Percentiles rank a stretch among this genome's conserved stretches.
Evolutionary conservation across 169 alveolate genomes (phyloP).

Genomic region (Plasmodium knowlesi): DNA sequence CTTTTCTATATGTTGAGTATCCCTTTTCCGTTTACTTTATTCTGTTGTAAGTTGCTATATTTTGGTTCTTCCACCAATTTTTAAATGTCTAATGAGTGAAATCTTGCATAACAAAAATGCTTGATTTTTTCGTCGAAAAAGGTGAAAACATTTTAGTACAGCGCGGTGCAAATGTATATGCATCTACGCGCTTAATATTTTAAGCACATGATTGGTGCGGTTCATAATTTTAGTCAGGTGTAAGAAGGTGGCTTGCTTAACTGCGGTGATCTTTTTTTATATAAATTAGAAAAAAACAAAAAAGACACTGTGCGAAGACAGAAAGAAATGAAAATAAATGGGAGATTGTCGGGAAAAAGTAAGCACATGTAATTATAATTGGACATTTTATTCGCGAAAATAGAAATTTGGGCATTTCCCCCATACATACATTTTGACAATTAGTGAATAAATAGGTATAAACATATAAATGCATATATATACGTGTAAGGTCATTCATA

Average conservation of each 20-base stretch:
- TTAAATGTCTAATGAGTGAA: neutral
- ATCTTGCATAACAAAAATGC: neutral
- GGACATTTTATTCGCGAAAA: neutral
- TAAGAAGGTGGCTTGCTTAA: neutral
- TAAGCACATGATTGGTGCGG: neutral
- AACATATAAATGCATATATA: neutral
- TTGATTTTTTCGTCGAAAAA: neutral
- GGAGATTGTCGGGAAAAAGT: neutral
- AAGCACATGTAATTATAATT: neutral
- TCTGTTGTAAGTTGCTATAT: neutral
- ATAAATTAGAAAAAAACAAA: neutral
- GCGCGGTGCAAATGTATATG: neutral
- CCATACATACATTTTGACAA: neutral
- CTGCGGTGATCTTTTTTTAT: neutral
- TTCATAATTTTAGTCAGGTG: slow-evolving; percentile 20
- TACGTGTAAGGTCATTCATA: neutral
- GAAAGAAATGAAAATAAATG: neutral
- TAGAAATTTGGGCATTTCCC: neutral
- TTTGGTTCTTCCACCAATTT: neutral
- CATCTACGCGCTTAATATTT: slow-evolving; percentile 1
- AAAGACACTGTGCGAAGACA: neutral
- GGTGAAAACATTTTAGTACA: neutral
- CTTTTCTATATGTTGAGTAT: neutral
- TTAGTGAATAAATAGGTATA: neutral
- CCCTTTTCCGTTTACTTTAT: neutral